Base-by-base conservation (phyloP, 768 basidiomycete species). In the Tylopilus vinaceipallidus region DNA sequence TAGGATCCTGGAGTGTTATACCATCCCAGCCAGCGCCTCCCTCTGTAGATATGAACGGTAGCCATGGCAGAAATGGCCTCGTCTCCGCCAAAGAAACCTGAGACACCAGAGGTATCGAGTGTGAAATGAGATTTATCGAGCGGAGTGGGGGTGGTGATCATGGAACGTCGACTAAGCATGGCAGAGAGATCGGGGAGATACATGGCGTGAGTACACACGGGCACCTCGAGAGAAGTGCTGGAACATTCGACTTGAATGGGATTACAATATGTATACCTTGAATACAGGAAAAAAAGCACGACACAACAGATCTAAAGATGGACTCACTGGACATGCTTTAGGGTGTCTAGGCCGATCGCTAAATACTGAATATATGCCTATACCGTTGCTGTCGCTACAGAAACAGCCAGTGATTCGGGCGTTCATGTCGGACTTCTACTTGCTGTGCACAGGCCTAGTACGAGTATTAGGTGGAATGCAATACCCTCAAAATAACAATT, bases 1-100 rank as follows among this genome's bases (percentile, higher is more conserved):
- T 58, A 63, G n/a, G 62, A 56, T 32, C 68, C 68, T 6, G 68
- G 68, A 7, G 68, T 61, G 42, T 70, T 70, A 47, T 70, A 70
- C 64, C 62, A 70, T 2, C 68, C 68, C 12, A 65, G 42, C 61
- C 62, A 70, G 23, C 51, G 58, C 19, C 56, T 47, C 2, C 56
- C 58, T 34, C 52, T 47, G 42, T 57, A 65, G n/a, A 69, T 19
- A 17, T 62, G 65, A 4, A 62, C 64, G 13, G 61, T 58, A 10
- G 57, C 56, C 60, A 68, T 62, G 6, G 68, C 64, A 9, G 68
- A 61, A 19, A 68, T 52, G 0, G 68, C 68, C 19, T 66, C 65
- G 14, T 67, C 59, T 3, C 68, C 68, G 32, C 68, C 67, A 29
- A 70, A 62, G 22, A 70, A 60, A 30, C 61, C 64, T 0, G 61